Conservation (phyloP, 2,329 filamentous ascomycete species). For the Orbilia blumenaviensis region DNA sequence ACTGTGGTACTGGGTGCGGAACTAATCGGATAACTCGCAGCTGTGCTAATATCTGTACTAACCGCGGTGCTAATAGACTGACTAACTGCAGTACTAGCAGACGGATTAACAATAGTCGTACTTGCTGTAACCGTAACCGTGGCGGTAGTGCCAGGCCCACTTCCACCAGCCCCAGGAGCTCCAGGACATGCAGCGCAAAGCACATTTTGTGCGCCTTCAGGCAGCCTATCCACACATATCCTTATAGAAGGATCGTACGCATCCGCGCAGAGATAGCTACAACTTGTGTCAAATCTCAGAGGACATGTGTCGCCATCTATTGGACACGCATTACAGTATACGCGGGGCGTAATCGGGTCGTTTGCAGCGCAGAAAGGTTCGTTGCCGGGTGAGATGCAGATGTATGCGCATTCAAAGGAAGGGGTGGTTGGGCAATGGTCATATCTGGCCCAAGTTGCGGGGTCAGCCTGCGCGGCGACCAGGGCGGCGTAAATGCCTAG, state of each 20-base stretch:
- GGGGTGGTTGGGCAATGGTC: conserved; percentile 12
- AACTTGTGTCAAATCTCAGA: neutral
- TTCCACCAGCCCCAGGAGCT: neutral
- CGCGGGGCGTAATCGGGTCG: neutral
- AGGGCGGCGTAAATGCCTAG: neutral
- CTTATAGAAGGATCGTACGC: neutral
- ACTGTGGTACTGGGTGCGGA: neutral
- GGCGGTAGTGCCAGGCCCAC: neutral
- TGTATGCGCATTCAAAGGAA: neutral
- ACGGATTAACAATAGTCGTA: neutral
- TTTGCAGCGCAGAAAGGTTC: neutral
- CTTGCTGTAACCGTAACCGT: neutral
- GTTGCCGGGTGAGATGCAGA: neutral
- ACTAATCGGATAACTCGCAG: neutral
- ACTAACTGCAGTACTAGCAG: neutral
- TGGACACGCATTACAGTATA: conserved; percentile 4
- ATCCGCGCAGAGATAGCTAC: conserved; percentile 1
- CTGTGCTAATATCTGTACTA: neutral
- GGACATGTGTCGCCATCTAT: neutral
- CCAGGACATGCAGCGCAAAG: conserved; percentile 3
- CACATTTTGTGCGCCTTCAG: neutral
- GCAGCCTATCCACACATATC: neutral
- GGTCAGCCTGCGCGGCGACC: neutral
- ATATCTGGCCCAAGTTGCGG: conserved; percentile 3
- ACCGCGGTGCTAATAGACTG: neutral